Evolutionary conservation across 2,329 filamentous ascomycete species (phyloP), one percentile per base, ranked within the genome.

Genomic region (Oidium heveae): DNA sequence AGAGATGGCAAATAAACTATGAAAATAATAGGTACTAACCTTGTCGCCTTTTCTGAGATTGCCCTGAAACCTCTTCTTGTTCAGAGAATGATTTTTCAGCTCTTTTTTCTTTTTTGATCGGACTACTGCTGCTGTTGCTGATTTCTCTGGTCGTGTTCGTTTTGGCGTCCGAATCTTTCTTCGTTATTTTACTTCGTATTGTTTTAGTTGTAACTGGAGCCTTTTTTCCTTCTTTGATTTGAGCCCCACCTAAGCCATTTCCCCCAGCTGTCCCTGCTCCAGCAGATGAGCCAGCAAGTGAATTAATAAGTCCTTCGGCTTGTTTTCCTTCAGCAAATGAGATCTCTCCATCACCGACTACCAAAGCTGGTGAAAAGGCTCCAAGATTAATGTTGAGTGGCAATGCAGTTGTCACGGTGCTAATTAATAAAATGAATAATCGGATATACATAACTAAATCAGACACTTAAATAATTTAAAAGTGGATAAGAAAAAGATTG

Each of bases 321-420:
- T 20, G 15, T 46, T 46, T 24, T 13, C 33, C 32, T 34, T 37
- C 67, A 56, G 67, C 69, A 54, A 73, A 70, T 52, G 70, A 70
- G 56, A 73, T 72, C 63, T 71, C 71, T 65, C 71, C 71, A 67
- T 73, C 71, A 71, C 71, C 71, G 65, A 73, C 71, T 66, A 73
- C 71, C 65, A 72, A 60, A 58, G 71, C 71, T 52, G 71, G 71
- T 47, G 71, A 73, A 62, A 72, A 73, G 34, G 71, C 70, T 54
- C 71, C 71, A 54, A 73, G 66, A 65, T 72, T 73, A 68, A 73
- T 72, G 67, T 72, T 73, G 52, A 73, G 68, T 32, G 71, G 70
- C 46, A 71, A 55, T 68, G 58, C 63, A 16, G 22, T n/a, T 4
- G 24, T 37, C 13, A 34, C n/a, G 16, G 49, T 20, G 22, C 15